Evolutionary conservation across 805 yeast species (phyloP).

Genomic region (Komagataella pastoris): DNA sequence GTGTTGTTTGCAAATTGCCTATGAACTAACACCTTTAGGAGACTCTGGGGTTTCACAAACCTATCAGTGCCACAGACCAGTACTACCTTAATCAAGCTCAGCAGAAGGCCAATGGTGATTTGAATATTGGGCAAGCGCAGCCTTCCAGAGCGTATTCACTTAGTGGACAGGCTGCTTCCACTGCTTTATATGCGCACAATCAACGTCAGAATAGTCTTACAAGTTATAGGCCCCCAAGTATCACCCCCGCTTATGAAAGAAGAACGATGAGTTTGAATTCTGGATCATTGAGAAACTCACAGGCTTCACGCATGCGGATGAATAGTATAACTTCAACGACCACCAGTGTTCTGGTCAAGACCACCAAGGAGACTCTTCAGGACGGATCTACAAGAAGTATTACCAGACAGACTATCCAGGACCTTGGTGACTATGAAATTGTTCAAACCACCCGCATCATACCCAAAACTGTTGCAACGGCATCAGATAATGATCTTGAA

Average conservation of each 20-base stretch:
- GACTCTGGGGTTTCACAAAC: neutral
- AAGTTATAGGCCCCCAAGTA: neutral
- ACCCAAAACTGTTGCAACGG: conserved; percentile 13
- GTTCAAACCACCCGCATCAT: conserved; percentile 28
- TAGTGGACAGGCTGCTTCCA: conserved; percentile 18
- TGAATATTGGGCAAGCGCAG: neutral
- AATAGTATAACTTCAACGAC: conserved; percentile 8
- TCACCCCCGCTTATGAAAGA: conserved; percentile 3
- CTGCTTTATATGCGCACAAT: conserved; percentile 13
- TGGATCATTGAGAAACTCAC: neutral
- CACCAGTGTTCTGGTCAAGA: conserved; percentile 23
- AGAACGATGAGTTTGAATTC: conserved; percentile 20
- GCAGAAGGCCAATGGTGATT: conserved; percentile 5
- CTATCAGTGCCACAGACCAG: neutral
- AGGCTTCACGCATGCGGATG: conserved; percentile 1
- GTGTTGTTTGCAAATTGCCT: neutral
- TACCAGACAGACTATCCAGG: conserved; percentile 37
- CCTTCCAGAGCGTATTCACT: neutral
- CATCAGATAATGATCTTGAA: conserved; percentile 11
- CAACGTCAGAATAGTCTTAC: neutral
- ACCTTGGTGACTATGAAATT: conserved; percentile 33
- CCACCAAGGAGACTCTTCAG: conserved; percentile 35
- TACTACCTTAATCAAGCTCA: neutral
- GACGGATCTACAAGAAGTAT: conserved; percentile 42
- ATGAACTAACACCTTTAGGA: neutral